Base-by-base conservation (phyloP, 768 basidiomycete species). In the Fistulinella prunicolor region DNA sequence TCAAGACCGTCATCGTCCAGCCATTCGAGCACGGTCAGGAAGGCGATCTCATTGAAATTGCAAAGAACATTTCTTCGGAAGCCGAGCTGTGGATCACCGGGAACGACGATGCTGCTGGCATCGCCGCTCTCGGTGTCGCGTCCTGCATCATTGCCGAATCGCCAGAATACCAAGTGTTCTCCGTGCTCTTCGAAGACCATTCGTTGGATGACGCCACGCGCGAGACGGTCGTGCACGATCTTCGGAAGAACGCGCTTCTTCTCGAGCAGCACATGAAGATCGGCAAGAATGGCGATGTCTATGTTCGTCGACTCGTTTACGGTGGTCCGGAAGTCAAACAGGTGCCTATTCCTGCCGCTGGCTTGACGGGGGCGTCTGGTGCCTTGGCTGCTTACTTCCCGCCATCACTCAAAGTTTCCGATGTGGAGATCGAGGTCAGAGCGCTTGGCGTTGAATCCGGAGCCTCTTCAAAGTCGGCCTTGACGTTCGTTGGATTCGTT, bases 191-290 rank as follows among this genome's bases (percentile, higher is more conserved):
- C 13, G 62, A 66, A 42, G 64, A 66, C 35, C 61, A 65, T 41
- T 53, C 60, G 16, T 34, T 65, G 35, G 53, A 58, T 14, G 40
- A 55, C 16, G 50, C 17, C 5, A 55, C 52, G 3, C 61, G 59
- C 38, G 64, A 58, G 58, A 57, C 52, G 43, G 43, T 50, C 13
- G 56, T 65, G 16, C 54, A 64, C 28, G 56, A 54, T 20, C 51
- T 65, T 9, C 64, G 64, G 22, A 55, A 55, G 29, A 66, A 65
- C 30, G 36, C 54, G 0, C 47, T 64, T 8, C 54, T 64, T 12
- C 54, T 65, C 16, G 62, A 66, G 22, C 59, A 66, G 24, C 62
- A 65, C 22, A 57, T 66, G 50, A 61, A 60, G 58, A 53, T 69
- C n/a, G 38, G 36, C 34, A 54, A 54, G 47, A 47, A 47, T 22